Percentiles rank a stretch among this genome's conserved stretches.
Conservation (phyloP, 495 filamentous ascomycete species). For the Daldinia childiae region DNA sequence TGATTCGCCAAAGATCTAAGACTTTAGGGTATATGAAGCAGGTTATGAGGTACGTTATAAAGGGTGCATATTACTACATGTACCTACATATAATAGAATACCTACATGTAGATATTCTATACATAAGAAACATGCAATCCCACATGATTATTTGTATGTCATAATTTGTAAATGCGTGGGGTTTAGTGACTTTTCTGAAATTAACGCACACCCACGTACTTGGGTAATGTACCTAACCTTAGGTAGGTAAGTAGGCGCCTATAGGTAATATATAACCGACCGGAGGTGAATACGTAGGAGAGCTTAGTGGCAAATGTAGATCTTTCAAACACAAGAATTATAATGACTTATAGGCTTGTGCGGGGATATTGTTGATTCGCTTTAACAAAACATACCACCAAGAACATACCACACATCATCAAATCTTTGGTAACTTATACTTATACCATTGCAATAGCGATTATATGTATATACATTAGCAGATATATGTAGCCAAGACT, state of each 20-base stretch:
- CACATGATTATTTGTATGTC: too few species aligned
- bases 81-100: too few species aligned
- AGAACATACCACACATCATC: background rate
- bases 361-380: background rate
- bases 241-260: too few species aligned
- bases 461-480: background rate
- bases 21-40: too few species aligned
- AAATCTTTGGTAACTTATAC: too few species aligned
- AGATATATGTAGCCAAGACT: constrained; percentile 35
- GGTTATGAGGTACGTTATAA: too few species aligned
- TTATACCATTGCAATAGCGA: constrained; percentile 13
- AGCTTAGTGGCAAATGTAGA: constrained; percentile 1
- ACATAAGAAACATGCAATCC: too few species aligned
- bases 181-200: background rate
- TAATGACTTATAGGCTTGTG: background rate
- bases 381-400: constrained; percentile 20
- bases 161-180: background rate
- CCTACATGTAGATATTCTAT: too few species aligned
- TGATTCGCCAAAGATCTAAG: too few species aligned
- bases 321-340: background rate
- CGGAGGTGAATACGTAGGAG: constrained; percentile 11
- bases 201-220: constrained; percentile 17
- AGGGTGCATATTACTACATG: too few species aligned
- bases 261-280: background rate
- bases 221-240: too few species aligned